phyloP scores from a whole-genome alignment of 75 land plant species.

The Picea sitchensis region DNA sequence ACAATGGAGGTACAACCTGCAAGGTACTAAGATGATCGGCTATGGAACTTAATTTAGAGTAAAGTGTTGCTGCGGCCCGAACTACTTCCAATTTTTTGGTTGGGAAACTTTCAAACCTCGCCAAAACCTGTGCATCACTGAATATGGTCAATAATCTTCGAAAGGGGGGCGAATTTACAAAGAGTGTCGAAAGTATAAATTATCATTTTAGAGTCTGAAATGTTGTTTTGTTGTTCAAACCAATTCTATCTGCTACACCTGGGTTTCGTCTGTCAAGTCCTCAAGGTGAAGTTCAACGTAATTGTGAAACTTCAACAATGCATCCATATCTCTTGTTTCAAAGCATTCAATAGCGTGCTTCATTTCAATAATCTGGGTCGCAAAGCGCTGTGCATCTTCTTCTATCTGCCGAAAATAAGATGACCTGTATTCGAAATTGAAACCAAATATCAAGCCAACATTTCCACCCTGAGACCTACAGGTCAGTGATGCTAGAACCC shows the following conservation, averaged over 20 bases:
- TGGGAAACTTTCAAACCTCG: constrained; percentile 73
- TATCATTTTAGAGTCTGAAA: neutral
- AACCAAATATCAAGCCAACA: neutral
- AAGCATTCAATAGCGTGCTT: constrained; percentile 39
- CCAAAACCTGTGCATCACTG: constrained; percentile 39
- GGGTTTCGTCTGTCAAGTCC: constrained; percentile 54
- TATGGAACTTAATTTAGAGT: constrained; percentile 32
- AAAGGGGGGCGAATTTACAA: neutral
- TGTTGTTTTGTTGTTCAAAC: neutral
- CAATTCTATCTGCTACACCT: constrained; percentile 26
- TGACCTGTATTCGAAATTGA: constrained; percentile 19
- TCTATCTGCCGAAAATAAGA: constrained; percentile 47
- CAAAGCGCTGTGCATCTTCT: constrained; percentile 52
- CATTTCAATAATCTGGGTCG: constrained; percentile 36
- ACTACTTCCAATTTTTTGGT: constrained; percentile 52
- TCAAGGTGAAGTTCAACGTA: constrained; percentile 49
- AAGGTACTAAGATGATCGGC: constrained; percentile 25
- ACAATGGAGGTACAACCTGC: constrained; percentile 41
- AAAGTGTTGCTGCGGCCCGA: constrained; percentile 54
- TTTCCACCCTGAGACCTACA: neutral
- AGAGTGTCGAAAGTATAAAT: neutral
- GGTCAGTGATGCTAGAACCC: neutral
- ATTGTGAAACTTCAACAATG: constrained; percentile 48
- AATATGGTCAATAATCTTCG: neutral
- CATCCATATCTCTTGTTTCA: constrained; percentile 52